Evolutionary conservation across 768 basidiomycete genomes (phyloP).

Genomic region (Mycena vulgaris): DNA sequence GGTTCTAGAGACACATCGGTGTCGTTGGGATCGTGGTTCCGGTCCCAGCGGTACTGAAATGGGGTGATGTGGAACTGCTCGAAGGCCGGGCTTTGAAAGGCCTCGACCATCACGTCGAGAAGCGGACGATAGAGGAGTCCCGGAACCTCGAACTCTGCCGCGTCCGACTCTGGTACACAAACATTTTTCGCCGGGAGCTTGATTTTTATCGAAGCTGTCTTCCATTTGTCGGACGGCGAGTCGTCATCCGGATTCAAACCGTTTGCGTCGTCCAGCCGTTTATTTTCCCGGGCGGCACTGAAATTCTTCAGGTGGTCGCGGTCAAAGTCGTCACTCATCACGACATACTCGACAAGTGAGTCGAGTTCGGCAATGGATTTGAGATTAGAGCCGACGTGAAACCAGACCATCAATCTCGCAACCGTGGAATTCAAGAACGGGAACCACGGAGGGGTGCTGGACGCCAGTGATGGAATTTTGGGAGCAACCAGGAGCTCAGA

Average conservation of each 20-base stretch:
- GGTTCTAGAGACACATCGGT: neutral
- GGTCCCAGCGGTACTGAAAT: constrained; percentile 28
- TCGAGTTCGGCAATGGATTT: constrained; percentile 46
- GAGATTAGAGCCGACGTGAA: constrained; percentile 29
- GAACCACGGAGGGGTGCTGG: neutral
- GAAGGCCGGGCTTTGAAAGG: constrained; percentile 8
- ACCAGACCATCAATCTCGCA: constrained; percentile 45
- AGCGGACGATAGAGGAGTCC: no score
- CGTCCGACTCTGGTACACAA: constrained; percentile 35
- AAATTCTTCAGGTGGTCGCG: no score
- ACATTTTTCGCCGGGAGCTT: constrained; percentile 38
- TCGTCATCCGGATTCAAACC: constrained; percentile 44
- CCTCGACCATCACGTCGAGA: no score
- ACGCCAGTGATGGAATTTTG: constrained; percentile 33
- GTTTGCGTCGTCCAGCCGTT: no score
- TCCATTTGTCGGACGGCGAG: constrained; percentile 44
- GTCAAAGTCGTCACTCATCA: no score
- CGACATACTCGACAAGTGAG: no score
- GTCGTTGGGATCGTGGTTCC: constrained; percentile 9
- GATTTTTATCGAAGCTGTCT: constrained; percentile 40
- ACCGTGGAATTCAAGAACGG: constrained; percentile 44
- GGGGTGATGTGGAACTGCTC: constrained; percentile 33
- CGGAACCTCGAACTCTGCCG: constrained; percentile 37
- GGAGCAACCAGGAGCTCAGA: constrained; percentile 1
- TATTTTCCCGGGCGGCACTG: no score